Evolutionary conservation across 129 eudicot genomes (phyloP).

Genomic region (Pseudognaphalium luteoalbum): DNA sequence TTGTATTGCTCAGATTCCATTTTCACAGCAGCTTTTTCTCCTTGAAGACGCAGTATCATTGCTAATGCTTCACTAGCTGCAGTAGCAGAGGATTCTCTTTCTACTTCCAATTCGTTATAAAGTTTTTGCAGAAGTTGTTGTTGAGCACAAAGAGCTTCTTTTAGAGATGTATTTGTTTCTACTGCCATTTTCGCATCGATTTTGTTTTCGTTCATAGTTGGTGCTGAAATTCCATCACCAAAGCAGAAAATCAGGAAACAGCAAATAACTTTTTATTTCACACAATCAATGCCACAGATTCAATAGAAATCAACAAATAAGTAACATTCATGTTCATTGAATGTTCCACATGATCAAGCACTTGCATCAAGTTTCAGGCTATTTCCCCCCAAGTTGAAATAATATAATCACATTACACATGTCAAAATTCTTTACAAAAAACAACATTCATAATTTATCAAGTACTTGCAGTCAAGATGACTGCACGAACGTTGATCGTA

Average conservation of each 20-base stretch:
- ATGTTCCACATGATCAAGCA: conserved; percentile 10
- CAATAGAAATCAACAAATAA: conserved; percentile 6
- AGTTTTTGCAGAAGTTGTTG: conserved; percentile 82
- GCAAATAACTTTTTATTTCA: neutral
- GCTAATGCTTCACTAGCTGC: conserved; percentile 89
- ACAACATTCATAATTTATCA: neutral
- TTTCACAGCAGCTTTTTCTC: conserved; percentile 77
- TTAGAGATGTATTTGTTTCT: conserved; percentile 36
- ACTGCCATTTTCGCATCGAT: conserved; percentile 27
- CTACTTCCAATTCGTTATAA: conserved; percentile 82
- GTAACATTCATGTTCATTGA: neutral
- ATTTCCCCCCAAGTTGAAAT: neutral
- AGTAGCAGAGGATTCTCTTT: conserved; percentile 80
- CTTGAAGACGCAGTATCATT: conserved; percentile 91
- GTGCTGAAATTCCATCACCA: conserved; percentile 24
- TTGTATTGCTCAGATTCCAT: conserved; percentile 94
- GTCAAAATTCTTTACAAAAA: conserved; percentile 1
- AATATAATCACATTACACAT: neutral
- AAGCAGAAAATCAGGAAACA: conserved; percentile 15
- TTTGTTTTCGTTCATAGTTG: conserved; percentile 40
- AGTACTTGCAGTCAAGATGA: neutral
- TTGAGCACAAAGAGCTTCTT: conserved; percentile 71
- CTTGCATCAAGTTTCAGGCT: conserved; percentile 3
- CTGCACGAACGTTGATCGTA: neutral
- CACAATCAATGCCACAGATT: neutral